Percentiles rank a stretch among this genome's conserved stretches.
These are phyloP conservation scores for Dactylorhiza incarnata DNA, from an alignment of 106 monocot genomes.

Conservation along the genomic window DNA sequence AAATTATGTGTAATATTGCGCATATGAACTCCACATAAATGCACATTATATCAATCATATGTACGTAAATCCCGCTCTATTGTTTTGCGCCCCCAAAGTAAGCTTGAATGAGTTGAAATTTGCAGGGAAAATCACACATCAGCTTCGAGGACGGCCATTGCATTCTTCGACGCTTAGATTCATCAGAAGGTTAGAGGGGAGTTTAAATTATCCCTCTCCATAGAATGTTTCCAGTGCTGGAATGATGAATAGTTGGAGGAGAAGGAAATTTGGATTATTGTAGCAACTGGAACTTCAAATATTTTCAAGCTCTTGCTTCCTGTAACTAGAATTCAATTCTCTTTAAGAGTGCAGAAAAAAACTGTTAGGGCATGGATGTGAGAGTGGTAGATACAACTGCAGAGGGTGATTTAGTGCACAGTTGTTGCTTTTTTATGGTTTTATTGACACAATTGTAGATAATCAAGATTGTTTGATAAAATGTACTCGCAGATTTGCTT, in stretches of 20 bases:
- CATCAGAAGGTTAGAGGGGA: neutral
- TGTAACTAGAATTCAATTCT: neutral
- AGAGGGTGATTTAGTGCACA: conserved; percentile 2
- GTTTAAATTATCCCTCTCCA: neutral
- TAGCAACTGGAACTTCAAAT: neutral
- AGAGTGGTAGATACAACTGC: neutral
- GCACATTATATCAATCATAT: neutral
- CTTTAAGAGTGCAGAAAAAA: neutral
- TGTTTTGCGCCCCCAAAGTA: neutral
- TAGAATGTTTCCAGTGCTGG: neutral
- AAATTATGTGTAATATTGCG: neutral
- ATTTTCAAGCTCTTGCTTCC: too few species aligned
- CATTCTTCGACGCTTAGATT: neutral
- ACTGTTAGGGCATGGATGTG: neutral
- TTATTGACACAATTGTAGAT: conserved; percentile 7
- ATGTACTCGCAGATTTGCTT: neutral
- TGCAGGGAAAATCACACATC: neutral
- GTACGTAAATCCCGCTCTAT: too few species aligned
- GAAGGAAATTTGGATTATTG: neutral
- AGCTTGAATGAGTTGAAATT: neutral
- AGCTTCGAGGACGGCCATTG: neutral
- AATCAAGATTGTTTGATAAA: neutral
- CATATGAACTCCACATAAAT: neutral
- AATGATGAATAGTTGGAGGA: neutral
- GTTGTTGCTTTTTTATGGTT: neutral